A percentile compares a stretch with the other conserved stretches of the same genome.
Conservation (phyloP, 148 eudicot genomes). For the Cornus suecica region DNA sequence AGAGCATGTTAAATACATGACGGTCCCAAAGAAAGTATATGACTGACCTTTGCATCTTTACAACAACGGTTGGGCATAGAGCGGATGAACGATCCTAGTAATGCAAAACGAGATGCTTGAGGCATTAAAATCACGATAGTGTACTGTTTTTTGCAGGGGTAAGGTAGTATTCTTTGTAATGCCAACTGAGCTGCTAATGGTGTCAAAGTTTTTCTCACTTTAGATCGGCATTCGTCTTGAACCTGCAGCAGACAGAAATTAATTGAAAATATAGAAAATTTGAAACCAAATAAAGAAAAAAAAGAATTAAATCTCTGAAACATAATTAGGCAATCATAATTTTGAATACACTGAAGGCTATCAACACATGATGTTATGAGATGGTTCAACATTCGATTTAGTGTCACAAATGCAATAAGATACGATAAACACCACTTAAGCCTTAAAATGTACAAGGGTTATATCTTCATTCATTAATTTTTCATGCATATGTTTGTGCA, state of each 20-base stretch:
- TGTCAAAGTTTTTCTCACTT: conserved; percentile 56
- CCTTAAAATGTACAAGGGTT: not conserved
- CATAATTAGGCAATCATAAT: not conserved
- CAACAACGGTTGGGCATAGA: conserved; percentile 24
- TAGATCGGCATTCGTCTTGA: conserved; percentile 70
- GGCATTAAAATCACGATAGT: conserved; percentile 84
- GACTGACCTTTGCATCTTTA: conserved; percentile 59
- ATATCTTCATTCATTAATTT: no score
- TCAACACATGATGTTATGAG: no score
- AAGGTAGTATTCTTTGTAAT: conserved; percentile 68
- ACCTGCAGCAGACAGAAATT: conserved; percentile 33
- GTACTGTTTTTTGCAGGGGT: conserved; percentile 81
- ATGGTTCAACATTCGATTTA: no score
- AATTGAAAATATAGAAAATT: no score
- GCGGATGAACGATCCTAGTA: conserved; percentile 36
- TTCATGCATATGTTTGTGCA: not conserved
- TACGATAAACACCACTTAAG: not conserved
- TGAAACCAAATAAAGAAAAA: not conserved
- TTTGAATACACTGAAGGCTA: not conserved
- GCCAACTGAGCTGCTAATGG: conserved; percentile 63
- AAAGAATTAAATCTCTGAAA: not conserved
- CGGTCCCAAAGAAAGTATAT: conserved; percentile 1
- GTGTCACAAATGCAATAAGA: not conserved
- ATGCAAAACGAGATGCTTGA: conserved; percentile 38
- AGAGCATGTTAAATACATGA: not conserved